These are phyloP conservation scores for Picea abies DNA, from an alignment of 83 land plant species.

Conservation along the genomic window DNA sequence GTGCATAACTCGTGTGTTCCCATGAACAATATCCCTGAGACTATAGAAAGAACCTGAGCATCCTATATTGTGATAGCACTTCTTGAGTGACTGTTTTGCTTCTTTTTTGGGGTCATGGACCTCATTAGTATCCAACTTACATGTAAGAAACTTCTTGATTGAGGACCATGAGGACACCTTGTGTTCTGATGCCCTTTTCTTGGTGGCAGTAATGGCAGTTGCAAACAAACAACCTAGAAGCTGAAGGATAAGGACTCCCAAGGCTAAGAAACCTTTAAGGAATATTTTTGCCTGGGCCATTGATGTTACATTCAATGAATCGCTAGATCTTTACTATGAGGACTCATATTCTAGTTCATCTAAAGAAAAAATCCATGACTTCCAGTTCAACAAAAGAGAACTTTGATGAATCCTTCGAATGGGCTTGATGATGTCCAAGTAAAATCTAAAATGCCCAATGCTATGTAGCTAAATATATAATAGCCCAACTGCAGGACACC, in stretches of 20 bases:
- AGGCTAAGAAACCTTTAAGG: background rate
- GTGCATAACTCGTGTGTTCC: conserved; percentile 56
- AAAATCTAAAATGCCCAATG: no score
- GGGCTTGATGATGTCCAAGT: no score
- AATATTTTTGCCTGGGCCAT: conserved; percentile 13
- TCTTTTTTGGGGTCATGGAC: no score
- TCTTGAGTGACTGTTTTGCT: conserved; percentile 22
- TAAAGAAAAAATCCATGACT: no score
- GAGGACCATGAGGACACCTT: conserved; percentile 11
- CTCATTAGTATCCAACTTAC: conserved; percentile 2
- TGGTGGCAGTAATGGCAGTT: background rate
- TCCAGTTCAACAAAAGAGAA: no score
- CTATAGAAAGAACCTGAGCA: conserved; percentile 62
- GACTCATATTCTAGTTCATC: no score
- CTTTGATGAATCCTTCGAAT: no score
- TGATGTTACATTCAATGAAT: background rate
- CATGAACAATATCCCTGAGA: conserved; percentile 36
- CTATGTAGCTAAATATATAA: no score
- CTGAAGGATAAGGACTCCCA: background rate
- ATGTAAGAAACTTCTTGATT: conserved; percentile 14
- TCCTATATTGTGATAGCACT: conserved; percentile 39
- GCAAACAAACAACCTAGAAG: conserved; percentile 3
- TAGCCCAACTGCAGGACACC: no score
- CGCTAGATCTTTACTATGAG: no score
- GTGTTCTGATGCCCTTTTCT: conserved; percentile 4